Conservation (phyloP, 2,329 filamentous ascomycete species). For the Colletotrichum brevisporum region DNA sequence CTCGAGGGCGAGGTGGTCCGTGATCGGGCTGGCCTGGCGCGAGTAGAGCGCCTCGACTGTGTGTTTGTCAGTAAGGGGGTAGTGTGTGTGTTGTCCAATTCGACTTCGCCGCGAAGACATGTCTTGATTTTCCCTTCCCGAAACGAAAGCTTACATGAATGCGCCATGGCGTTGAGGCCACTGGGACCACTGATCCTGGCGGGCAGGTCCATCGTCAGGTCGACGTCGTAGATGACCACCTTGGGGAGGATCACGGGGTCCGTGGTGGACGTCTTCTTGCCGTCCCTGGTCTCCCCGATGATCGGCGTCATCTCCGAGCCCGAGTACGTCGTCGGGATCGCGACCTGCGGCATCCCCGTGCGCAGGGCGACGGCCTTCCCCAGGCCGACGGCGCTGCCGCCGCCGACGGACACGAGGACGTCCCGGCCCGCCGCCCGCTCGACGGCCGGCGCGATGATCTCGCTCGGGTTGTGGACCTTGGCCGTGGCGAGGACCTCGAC, state of each 20-base stretch:
- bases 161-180: constrained; percentile 39
- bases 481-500: constrained; percentile 53
- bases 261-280: constrained; percentile 38
- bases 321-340: constrained; percentile 72
- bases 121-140: no score
- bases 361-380: constrained; percentile 68
- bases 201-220: constrained; percentile 39
- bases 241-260: constrained; percentile 38
- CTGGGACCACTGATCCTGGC: constrained; percentile 34
- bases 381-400: constrained; percentile 73
- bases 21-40: constrained; percentile 35
- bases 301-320: constrained; percentile 72
- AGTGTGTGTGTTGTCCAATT: no score
- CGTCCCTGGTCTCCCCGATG: constrained; percentile 38
- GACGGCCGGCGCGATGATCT: constrained; percentile 48
- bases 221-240: constrained; percentile 39
- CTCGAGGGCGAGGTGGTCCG: constrained; percentile 33
- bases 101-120: no score
- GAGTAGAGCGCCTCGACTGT: constrained; percentile 38
- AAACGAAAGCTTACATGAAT: constrained; percentile 27
- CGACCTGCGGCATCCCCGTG: constrained; percentile 69
- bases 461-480: constrained; percentile 47
- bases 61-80: no score
- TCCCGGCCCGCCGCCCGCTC: constrained; percentile 59
- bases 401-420: constrained; percentile 72